Percentiles rank a stretch among this genome's conserved stretches.
Evolutionary conservation across 2,329 filamentous ascomycete species (phyloP).

Genomic region (Leptographium radiaticola): DNA sequence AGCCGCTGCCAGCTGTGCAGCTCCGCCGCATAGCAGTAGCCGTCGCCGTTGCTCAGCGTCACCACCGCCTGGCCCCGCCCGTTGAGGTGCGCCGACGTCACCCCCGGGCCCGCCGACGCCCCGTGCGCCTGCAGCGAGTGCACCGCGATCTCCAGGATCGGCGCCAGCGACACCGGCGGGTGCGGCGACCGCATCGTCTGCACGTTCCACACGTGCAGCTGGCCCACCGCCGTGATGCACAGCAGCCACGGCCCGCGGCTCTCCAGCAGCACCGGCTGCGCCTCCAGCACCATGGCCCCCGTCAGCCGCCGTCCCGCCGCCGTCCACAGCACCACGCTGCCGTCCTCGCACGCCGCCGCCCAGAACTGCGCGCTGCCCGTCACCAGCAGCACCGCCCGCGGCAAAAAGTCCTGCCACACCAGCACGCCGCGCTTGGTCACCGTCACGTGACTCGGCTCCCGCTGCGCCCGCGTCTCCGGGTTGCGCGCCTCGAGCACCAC

Average conservation of each 20-base stretch:
- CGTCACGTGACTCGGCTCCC: slow-evolving; percentile 74
- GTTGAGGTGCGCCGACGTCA: slow-evolving; percentile 87
- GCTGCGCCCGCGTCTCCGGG: slow-evolving; percentile 44
- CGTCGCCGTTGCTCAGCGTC: slow-evolving; percentile 89
- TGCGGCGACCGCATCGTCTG: slow-evolving; percentile 72
- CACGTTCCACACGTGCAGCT: slow-evolving; percentile 90
- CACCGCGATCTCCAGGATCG: slow-evolving; percentile 75
- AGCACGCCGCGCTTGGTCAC: slow-evolving; percentile 68
- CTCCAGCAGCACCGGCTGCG: slow-evolving; percentile 88
- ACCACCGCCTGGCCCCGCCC: slow-evolving; percentile 74
- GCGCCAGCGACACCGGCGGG: slow-evolving; percentile 77
- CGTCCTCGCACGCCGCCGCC: slow-evolving; percentile 88
- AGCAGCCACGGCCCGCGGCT: slow-evolving; percentile 81
- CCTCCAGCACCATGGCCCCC: slow-evolving; percentile 75
- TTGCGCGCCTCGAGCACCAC: slow-evolving; percentile 83
- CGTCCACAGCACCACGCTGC: slow-evolving; percentile 80
- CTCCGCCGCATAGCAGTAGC: slow-evolving; percentile 72
- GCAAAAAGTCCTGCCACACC: slow-evolving; percentile 90
- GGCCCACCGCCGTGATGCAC: slow-evolving; percentile 75
- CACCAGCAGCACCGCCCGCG: slow-evolving; percentile 73
- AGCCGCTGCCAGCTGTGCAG: slow-evolving; percentile 91
- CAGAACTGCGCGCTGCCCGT: slow-evolving; percentile 87
- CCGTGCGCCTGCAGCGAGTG: slow-evolving; percentile 64
- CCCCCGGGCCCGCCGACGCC: slow-evolving; percentile 63
- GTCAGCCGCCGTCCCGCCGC: slow-evolving; percentile 77